Percentiles rank a stretch among this genome's conserved stretches.
phyloP scores from a whole-genome alignment of 2,329 filamentous ascomycete genomes.

The Paecilomyces dactylethromorphus region DNA sequence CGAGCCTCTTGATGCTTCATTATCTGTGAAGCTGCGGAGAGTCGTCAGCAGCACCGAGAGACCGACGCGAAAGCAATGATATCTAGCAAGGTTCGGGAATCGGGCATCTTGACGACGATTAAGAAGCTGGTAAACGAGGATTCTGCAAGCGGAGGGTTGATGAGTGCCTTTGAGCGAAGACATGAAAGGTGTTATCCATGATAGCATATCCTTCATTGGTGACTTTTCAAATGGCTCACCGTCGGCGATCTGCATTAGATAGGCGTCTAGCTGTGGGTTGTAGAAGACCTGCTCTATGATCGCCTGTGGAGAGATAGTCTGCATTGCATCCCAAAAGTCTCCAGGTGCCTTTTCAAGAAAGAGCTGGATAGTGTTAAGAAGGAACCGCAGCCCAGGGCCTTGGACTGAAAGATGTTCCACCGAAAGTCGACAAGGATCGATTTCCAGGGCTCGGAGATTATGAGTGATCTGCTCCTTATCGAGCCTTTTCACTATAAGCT shows the following conservation, averaged over 20 bases:
- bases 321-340: slow-evolving; percentile 84
- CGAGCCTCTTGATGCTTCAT: slow-evolving; percentile 37
- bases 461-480: slow-evolving; percentile 69
- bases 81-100: slow-evolving; percentile 35
- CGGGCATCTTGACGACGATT: slow-evolving; percentile 43
- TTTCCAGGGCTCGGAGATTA: slow-evolving; percentile 70
- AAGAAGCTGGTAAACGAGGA: slow-evolving; percentile 70
- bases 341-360: slow-evolving; percentile 69
- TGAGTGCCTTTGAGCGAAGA: slow-evolving; percentile 69
- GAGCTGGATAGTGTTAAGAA: slow-evolving; percentile 63
- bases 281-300: slow-evolving; percentile 80
- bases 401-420: slow-evolving; percentile 61
- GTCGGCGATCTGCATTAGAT: slow-evolving; percentile 45
- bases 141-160: slow-evolving; percentile 71
- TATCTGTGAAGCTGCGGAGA: slow-evolving; percentile 41
- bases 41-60: slow-evolving; percentile 40
- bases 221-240: slow-evolving; percentile 48
- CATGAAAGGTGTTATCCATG: slow-evolving; percentile 74
- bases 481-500: slow-evolving; percentile 66
- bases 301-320: slow-evolving; percentile 69
- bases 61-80: slow-evolving; percentile 41
- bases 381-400: slow-evolving; percentile 57
- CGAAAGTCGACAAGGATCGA: slow-evolving; percentile 55
- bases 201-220: slow-evolving; percentile 58
- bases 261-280: slow-evolving; percentile 59